A percentile compares a stretch with the other conserved stretches of the same genome.
Evolutionary conservation across 805 yeast species (phyloP).

Genomic region (Huiozyma naganishii): DNA sequence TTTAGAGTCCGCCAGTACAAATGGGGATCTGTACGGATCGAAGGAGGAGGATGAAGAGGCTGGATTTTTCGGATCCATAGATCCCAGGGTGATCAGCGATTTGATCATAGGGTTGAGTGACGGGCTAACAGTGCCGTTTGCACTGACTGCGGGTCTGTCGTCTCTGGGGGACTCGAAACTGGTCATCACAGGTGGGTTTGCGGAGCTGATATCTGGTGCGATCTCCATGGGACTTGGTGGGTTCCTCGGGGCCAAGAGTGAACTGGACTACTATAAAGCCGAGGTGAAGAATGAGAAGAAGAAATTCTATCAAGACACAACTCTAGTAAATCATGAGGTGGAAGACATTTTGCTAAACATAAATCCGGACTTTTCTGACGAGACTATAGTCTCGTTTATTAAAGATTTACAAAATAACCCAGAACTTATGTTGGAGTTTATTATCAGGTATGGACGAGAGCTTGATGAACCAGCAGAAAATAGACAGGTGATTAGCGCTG

Average conservation of each 20-base stretch:
- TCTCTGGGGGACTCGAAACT: slow-evolving; percentile 80
- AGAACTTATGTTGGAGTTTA: slow-evolving; percentile 70
- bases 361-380: slow-evolving; percentile 45
- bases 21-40: not conserved
- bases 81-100: slow-evolving; percentile 91
- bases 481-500: slow-evolving; percentile 77
- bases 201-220: slow-evolving; percentile 93
- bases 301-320: slow-evolving; percentile 54
- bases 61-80: slow-evolving; percentile 30
- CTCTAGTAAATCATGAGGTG: slow-evolving; percentile 60
- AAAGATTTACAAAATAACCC: slow-evolving; percentile 73
- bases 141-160: slow-evolving; percentile 90
- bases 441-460: slow-evolving; percentile 83
- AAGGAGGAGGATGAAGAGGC: slow-evolving; percentile 1
- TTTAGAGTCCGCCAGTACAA: slow-evolving; percentile 7
- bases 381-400: slow-evolving; percentile 62
- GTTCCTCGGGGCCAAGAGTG: slow-evolving; percentile 86
- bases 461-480: slow-evolving; percentile 91
- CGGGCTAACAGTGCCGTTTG: slow-evolving; percentile 97
- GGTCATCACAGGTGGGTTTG: slow-evolving; percentile 96
- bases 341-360: slow-evolving; percentile 72
- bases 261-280: slow-evolving; percentile 59
- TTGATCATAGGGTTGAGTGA: slow-evolving; percentile 88
- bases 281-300: slow-evolving; percentile 65
- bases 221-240: slow-evolving; percentile 98